Conservation (phyloP, 345 rosid genomes). For the Salix dunnii region DNA sequence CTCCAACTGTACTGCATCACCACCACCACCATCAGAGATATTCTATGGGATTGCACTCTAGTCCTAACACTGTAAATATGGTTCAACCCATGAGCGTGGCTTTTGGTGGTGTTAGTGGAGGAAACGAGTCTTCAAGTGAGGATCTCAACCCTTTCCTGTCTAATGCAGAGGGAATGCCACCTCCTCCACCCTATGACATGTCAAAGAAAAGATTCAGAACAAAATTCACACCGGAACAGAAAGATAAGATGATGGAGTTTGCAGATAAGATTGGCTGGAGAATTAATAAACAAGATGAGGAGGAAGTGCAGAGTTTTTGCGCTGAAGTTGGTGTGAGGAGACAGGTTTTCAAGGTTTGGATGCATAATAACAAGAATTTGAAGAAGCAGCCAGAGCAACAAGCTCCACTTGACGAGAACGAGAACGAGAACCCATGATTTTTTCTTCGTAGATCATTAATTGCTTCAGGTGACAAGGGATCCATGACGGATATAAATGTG, state of each 20-base stretch:
- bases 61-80: constrained; percentile 46
- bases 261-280: constrained; percentile 81
- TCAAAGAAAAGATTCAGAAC: constrained; percentile 69
- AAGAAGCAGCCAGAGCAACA: constrained; percentile 40
- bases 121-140: constrained; percentile 72
- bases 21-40: constrained; percentile 34
- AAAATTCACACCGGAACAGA: constrained; percentile 63
- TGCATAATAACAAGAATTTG: constrained; percentile 76
- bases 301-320: constrained; percentile 57
- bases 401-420: not conserved
- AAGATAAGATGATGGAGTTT: constrained; percentile 72
- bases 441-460: not conserved
- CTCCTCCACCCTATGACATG: constrained; percentile 44
- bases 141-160: constrained; percentile 60
- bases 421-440: not conserved
- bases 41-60: constrained; percentile 30
- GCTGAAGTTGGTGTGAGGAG: constrained; percentile 62
- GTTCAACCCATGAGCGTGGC: constrained; percentile 70
- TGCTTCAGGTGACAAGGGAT: not conserved
- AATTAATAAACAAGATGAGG: constrained; percentile 65
- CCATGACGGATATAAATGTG: not conserved
- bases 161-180: constrained; percentile 31
- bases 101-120: constrained; percentile 52
- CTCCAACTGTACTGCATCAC: constrained; percentile 36
- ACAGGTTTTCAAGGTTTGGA: constrained; percentile 81